Base-by-base conservation (phyloP, 805 yeast species). In the Teunomyces gatunensis region DNA sequence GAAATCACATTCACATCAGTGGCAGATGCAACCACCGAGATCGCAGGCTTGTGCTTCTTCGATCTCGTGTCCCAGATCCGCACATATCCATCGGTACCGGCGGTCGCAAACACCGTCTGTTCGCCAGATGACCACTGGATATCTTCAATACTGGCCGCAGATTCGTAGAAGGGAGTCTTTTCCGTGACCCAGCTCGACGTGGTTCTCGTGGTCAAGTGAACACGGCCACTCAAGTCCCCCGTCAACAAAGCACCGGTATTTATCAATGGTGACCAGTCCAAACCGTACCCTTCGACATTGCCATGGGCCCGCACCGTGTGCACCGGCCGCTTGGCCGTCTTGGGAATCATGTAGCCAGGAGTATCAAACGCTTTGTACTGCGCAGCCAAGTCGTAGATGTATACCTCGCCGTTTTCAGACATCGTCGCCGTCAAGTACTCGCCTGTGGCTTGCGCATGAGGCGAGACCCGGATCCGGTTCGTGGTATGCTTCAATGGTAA, bases 1-100 rank as follows among this genome's bases (percentile, higher is more conserved):
- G 96, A 88, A 64, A 94, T 86, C 46, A 94, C 99, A 61, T 94
- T 94, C 54, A 94, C 88, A 66, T 94, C 99, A 1, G 88, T 75
- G 18, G 74, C 69, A 11, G 96, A 83, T 0, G 96, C 98, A 47
- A 69, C 74, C 32, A 89, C 89, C 35, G 89, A 84, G 50, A 94
- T 73, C 2, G 97, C 96, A 0, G 97, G 96, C 73, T 82, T 84
- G 65, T 89, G 96, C 61, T 88, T 85, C 71, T 89, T 88, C 45
- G 95, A 87, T 67, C 99, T 81, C 2, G 96, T 89, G 67, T 94
- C 99, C 99, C 99, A 94, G 58, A 94, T 87, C 56, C 97, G 81
- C 37, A 92, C 81, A 61, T 80, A 81, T 6, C 98, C 98, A 63
- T 94, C 99, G 49, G 87, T 78, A 12, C 96, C 97, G 39, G 87